These are phyloP conservation scores for Tephrocybe sp. DNA, from an alignment of 768 basidiomycete species.

Conservation along the genomic window DNA sequence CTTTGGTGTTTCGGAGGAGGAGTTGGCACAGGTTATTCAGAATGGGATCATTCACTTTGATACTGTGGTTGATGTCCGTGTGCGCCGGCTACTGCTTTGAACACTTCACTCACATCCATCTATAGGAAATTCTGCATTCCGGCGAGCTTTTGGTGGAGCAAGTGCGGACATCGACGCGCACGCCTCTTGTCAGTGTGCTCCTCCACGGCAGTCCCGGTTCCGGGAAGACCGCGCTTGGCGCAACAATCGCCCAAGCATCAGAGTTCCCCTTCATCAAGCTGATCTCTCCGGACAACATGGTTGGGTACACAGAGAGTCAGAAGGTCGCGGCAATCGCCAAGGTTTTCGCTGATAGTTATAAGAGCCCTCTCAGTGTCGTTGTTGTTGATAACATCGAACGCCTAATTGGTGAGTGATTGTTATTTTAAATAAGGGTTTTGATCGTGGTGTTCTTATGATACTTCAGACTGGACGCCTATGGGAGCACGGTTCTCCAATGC, in stretches of 20 bases:
- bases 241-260: constrained; percentile 92
- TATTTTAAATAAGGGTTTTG: not conserved
- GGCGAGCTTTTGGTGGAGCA: constrained; percentile 92
- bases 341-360: constrained; percentile 93
- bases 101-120: not conserved
- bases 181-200: constrained; percentile 88
- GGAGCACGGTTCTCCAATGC: constrained; percentile 96
- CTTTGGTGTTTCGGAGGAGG: constrained; percentile 97
- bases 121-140: constrained; percentile 80
- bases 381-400: constrained; percentile 96
- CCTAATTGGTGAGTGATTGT: constrained; percentile 66
- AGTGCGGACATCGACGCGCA: constrained; percentile 85
- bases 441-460: not conserved
- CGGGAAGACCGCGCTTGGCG: constrained; percentile 94
- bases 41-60: constrained; percentile 96
- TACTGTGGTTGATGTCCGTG: constrained; percentile 70
- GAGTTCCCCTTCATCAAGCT: constrained; percentile 98
- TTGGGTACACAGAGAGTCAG: constrained; percentile 89
- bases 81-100: not conserved
- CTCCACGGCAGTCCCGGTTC: constrained; percentile 88
- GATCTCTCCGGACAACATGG: constrained; percentile 94
- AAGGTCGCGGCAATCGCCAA: constrained; percentile 92
- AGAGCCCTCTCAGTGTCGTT: constrained; percentile 94
- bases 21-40: constrained; percentile 88
- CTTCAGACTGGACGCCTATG: constrained; percentile 91